These are phyloP conservation scores for Zygosaccharomyces pseudobailii DNA, from an alignment of 1,139 yeast species.

Conservation along the genomic window DNA sequence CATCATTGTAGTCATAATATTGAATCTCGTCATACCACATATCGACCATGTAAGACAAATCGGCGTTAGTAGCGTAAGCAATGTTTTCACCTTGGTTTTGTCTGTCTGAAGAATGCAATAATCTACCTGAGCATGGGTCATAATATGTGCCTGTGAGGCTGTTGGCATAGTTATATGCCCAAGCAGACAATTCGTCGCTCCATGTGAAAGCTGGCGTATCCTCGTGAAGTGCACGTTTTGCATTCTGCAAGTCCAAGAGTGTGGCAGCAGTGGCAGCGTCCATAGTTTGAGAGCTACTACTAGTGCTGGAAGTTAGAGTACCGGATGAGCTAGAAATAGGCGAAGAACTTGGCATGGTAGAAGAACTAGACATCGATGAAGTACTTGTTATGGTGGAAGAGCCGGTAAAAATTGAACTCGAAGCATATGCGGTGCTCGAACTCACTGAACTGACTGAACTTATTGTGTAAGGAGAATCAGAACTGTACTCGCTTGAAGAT, in stretches of 20 bases:
- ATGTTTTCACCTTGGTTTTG: constrained; percentile 59
- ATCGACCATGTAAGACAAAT: constrained; percentile 47
- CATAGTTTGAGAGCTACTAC: constrained; percentile 27
- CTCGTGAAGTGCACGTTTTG: constrained; percentile 50
- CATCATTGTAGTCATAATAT: constrained; percentile 50
- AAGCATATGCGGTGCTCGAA: constrained; percentile 12
- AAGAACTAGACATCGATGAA: constrained; percentile 9
- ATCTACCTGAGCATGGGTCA: constrained; percentile 51
- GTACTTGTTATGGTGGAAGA: too few relatives aligned
- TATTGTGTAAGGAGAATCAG: not conserved
- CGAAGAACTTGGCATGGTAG: constrained; percentile 21
- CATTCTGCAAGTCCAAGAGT: constrained; percentile 49
- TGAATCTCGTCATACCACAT: constrained; percentile 63
- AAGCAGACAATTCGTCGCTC: constrained; percentile 41
- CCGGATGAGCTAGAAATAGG: constrained; percentile 23
- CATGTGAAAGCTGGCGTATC: constrained; percentile 49
- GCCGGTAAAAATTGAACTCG: constrained; percentile 9
- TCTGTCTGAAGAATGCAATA: constrained; percentile 52
- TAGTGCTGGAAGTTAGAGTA: constrained; percentile 18
- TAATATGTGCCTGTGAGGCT: constrained; percentile 40
- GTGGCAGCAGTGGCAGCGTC: constrained; percentile 36
- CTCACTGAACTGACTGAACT: not conserved
- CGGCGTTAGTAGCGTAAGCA: constrained; percentile 42
- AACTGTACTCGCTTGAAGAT: not conserved
- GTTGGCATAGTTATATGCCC: constrained; percentile 47